These are phyloP conservation scores for Phylloporus sp. DNA, from an alignment of 768 basidiomycete species.

Conservation along the genomic window DNA sequence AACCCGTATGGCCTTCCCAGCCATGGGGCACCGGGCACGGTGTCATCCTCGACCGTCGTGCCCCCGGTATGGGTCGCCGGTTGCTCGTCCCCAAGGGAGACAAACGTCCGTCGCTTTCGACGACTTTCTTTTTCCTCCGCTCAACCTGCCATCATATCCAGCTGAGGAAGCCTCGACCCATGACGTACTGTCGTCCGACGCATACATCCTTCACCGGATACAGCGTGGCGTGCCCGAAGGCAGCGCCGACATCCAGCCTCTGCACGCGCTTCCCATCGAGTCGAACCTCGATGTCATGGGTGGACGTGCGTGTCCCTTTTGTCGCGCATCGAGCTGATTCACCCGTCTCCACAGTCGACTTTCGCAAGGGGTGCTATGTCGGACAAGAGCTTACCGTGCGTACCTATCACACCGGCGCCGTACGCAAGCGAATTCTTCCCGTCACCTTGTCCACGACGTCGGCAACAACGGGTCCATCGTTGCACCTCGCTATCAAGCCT, in stretches of 20 bases:
- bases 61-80: constrained; percentile 73
- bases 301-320: constrained; percentile 55
- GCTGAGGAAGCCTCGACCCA: constrained; percentile 54
- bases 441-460: constrained; percentile 46
- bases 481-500: constrained; percentile 27
- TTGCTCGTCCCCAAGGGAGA: constrained; percentile 66
- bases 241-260: constrained; percentile 62
- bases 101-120: constrained; percentile 53
- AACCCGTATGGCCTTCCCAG: constrained; percentile 66
- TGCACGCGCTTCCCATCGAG: constrained; percentile 87
- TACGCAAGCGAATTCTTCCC: constrained; percentile 87
- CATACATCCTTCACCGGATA: constrained; percentile 76
- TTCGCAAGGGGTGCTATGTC: constrained; percentile 96
- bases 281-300: constrained; percentile 95
- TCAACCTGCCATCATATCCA: constrained; percentile 23
- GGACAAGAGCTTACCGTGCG: constrained; percentile 97
- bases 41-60: constrained; percentile 58
- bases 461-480: constrained; percentile 11
- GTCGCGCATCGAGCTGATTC: not conserved
- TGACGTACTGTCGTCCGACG: constrained; percentile 46
- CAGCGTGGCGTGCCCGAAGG: constrained; percentile 88
- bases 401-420: constrained; percentile 89
- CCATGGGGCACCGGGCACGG: constrained; percentile 59
- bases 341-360: constrained; percentile 62
- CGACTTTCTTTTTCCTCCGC: not conserved